phyloP scores from a whole-genome alignment of 2,329 filamentous ascomycete species.

The Talaromyces sp. region DNA sequence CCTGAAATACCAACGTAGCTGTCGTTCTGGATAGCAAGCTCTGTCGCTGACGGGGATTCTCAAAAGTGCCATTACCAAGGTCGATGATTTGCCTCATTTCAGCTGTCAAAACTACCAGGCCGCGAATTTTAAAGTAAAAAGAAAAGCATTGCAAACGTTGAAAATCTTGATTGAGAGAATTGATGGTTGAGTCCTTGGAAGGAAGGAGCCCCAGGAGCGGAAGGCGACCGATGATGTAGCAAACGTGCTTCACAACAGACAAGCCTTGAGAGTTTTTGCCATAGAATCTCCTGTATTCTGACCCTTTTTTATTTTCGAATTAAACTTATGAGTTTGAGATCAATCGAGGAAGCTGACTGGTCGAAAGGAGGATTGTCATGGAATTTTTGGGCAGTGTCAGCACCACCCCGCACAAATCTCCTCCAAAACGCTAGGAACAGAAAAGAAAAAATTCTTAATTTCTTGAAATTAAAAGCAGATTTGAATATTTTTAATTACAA shows the following conservation, averaged over 20 bases:
- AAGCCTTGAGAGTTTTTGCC: background rate
- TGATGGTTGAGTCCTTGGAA: background rate
- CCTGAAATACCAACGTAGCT: conserved; percentile 1
- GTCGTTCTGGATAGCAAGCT: conserved; percentile 7
- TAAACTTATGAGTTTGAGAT: background rate
- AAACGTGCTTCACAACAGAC: background rate
- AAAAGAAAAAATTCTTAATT: background rate
- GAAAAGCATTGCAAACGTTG: background rate
- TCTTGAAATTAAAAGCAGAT: background rate
- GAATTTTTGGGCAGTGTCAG: background rate
- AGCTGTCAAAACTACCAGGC: background rate
- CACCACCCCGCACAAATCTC: background rate
- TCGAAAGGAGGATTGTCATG: background rate
- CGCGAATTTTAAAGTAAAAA: background rate
- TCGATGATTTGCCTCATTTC: conserved; percentile 8
- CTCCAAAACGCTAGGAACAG: background rate
- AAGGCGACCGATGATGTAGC: background rate
- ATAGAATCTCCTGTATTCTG: background rate
- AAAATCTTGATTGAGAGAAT: background rate
- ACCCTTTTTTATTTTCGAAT: background rate
- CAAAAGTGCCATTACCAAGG: conserved; percentile 2
- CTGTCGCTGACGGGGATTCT: background rate
- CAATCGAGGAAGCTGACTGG: background rate
- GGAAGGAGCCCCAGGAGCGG: conserved; percentile 4
- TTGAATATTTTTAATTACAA: background rate